Conservation (phyloP, 192 early-diverging fungal genomes). For the Entrophospora sp. region DNA sequence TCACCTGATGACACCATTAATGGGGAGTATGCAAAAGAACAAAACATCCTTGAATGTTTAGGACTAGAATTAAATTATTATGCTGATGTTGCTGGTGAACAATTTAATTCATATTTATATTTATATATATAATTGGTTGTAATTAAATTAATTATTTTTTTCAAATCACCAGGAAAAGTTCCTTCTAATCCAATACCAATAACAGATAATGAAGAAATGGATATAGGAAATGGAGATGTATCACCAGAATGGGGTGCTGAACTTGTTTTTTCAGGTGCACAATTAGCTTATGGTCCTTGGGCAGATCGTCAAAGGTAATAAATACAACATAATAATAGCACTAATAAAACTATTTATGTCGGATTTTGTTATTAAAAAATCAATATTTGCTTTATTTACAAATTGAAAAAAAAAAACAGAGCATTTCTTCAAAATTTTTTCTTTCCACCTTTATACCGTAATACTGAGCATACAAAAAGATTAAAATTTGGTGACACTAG, state of each 20-base stretch:
- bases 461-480: conserved; percentile 32
- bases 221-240: conserved; percentile 46
- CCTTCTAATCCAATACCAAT: conserved; percentile 23
- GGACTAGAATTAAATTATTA: conserved; percentile 52
- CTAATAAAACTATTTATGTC: not conserved
- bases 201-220: conserved; percentile 21
- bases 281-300: conserved; percentile 74
- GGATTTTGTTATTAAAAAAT: not conserved
- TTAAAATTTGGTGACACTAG: conserved; percentile 48
- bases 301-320: conserved; percentile 62
- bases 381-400: too few relatives aligned
- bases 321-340: not conserved
- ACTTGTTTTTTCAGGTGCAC: conserved; percentile 45
- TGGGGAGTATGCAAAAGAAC: conserved; percentile 61
- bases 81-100: conserved; percentile 53
- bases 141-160: too few relatives aligned
- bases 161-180: conserved; percentile 41
- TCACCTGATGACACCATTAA: not conserved
- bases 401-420: too few relatives aligned
- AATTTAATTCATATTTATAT: not conserved
- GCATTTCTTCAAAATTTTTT: conserved; percentile 58
- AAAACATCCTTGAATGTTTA: conserved; percentile 48
- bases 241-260: conserved; percentile 66
- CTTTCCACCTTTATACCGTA: conserved; percentile 61
- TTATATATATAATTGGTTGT: not conserved